A percentile compares a stretch with the other conserved stretches of the same genome.
phyloP scores from a whole-genome alignment of 371 early-diverging fungal genomes.

The Mucor sp. region DNA sequence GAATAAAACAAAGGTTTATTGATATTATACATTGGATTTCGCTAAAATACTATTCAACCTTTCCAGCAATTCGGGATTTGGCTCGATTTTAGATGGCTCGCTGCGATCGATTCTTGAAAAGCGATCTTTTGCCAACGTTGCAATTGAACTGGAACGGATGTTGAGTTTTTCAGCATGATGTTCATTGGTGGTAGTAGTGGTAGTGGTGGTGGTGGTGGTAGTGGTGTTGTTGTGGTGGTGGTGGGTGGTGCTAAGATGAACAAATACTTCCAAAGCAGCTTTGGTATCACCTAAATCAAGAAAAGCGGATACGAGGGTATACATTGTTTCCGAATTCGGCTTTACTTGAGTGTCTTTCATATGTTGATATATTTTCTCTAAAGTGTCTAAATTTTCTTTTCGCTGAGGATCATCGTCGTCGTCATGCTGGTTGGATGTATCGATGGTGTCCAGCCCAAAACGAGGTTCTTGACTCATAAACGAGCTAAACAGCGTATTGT shows the following conservation, averaged over 20 bases:
- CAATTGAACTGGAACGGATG: slow-evolving; percentile 17
- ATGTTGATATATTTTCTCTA: slow-evolving; percentile 30
- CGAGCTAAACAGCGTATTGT: slow-evolving; percentile 38
- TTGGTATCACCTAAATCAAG: slow-evolving; percentile 56
- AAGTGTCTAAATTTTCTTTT: not conserved
- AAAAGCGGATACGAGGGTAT: slow-evolving; percentile 57
- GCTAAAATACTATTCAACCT: slow-evolving; percentile 29
- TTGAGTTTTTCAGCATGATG: not conserved
- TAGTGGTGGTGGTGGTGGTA: not conserved
- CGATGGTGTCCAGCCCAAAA: not conserved
- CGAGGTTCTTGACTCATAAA: slow-evolving; percentile 18
- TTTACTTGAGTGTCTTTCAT: slow-evolving; percentile 31
- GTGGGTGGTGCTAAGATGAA: slow-evolving; percentile 37
- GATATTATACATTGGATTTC: slow-evolving; percentile 8
- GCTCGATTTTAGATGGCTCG: slow-evolving; percentile 26
- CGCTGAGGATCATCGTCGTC: not conserved
- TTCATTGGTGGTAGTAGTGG: not conserved
- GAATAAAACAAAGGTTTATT: not conserved
- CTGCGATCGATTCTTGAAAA: not conserved
- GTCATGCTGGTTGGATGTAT: not conserved
- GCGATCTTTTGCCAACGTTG: slow-evolving; percentile 23
- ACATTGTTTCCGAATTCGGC: slow-evolving; percentile 50
- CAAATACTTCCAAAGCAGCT: slow-evolving; percentile 49
- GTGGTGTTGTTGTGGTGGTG: not conserved
- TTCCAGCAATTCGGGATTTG: slow-evolving; percentile 33